Conservation (phyloP, 176 grass and related monocot genomes). For the Juncus effusus region DNA sequence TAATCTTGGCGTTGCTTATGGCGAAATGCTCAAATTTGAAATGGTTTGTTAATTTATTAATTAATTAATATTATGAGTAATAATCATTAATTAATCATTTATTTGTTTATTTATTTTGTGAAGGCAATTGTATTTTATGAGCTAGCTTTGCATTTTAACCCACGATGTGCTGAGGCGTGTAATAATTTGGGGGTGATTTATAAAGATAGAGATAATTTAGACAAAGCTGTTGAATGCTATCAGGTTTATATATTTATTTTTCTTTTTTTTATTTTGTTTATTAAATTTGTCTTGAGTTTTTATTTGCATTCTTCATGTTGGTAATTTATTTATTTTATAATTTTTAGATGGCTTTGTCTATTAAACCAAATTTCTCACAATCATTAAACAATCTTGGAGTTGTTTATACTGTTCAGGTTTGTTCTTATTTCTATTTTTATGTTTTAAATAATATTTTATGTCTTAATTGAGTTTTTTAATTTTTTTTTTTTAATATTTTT, state of each 20-base stretch:
- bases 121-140: conserved; percentile 99
- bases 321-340: conserved; percentile 5
- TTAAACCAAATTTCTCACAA: conserved; percentile 92
- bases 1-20: conserved; percentile 98
- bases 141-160: conserved; percentile 98
- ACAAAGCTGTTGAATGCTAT: conserved; percentile 99
- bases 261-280: conserved; percentile 20
- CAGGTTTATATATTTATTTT: conserved; percentile 46
- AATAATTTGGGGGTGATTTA: conserved; percentile 99
- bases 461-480: conserved; percentile 1
- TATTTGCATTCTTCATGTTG: background rate
- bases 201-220: conserved; percentile 98
- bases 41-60: conserved; percentile 54
- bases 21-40: conserved; percentile 99
- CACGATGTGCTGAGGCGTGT: conserved; percentile 90
- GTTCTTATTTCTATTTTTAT: conserved; percentile 4
- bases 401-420: conserved; percentile 98
- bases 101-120: conserved; percentile 21
- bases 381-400: conserved; percentile 98
- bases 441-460: background rate
- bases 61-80: too few relatives aligned
- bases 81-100: background rate
- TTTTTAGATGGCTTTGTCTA: conserved; percentile 88
- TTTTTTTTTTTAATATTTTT: background rate
- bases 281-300: conserved; percentile 7